Percentiles rank a stretch among this genome's conserved stretches.
These are phyloP conservation scores for Penicillium bialowiezense DNA, from an alignment of 495 filamentous ascomycete species.

Conservation along the genomic window DNA sequence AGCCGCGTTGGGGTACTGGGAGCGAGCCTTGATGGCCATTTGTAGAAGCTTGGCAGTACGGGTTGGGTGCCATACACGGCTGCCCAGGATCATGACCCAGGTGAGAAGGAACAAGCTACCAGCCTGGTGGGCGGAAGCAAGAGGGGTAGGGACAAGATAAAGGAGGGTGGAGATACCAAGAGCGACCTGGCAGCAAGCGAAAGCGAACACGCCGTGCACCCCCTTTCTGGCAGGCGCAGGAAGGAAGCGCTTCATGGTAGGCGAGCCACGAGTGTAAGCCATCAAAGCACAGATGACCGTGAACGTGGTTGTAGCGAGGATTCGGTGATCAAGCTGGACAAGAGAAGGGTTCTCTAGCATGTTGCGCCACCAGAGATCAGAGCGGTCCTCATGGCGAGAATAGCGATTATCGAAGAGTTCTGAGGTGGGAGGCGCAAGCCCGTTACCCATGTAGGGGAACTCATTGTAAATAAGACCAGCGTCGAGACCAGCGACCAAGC, in stretches of 20 bases:
- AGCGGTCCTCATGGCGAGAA: constrained; percentile 68
- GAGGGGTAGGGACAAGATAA: constrained; percentile 83
- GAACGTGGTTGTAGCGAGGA: constrained; percentile 86
- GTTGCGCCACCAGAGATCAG: constrained; percentile 93
- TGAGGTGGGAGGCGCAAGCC: constrained; percentile 70
- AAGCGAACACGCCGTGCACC: constrained; percentile 75
- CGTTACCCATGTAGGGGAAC: constrained; percentile 90
- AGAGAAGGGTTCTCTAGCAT: constrained; percentile 93
- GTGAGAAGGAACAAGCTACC: constrained; percentile 83
- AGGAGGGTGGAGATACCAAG: constrained; percentile 88
- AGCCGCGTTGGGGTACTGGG: constrained; percentile 25
- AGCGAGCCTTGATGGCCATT: constrained; percentile 39
- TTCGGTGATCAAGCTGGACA: constrained; percentile 93
- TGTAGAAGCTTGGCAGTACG: constrained; percentile 48
- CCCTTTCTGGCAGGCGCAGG: constrained; percentile 66
- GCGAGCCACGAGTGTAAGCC: constrained; percentile 67
- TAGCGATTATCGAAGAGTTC: constrained; percentile 88
- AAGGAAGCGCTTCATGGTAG: constrained; percentile 57
- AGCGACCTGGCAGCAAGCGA: constrained; percentile 75
- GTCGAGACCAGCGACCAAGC: constrained; percentile 89
- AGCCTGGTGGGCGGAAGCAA: constrained; percentile 92
- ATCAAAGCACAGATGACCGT: constrained; percentile 73
- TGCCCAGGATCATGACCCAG: constrained; percentile 72
- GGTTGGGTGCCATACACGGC: constrained; percentile 54
- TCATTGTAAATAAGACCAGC: constrained; percentile 98